These are phyloP conservation scores for Meira nashicola DNA, from an alignment of 1,284 basidiomycete species.

Conservation along the genomic window DNA sequence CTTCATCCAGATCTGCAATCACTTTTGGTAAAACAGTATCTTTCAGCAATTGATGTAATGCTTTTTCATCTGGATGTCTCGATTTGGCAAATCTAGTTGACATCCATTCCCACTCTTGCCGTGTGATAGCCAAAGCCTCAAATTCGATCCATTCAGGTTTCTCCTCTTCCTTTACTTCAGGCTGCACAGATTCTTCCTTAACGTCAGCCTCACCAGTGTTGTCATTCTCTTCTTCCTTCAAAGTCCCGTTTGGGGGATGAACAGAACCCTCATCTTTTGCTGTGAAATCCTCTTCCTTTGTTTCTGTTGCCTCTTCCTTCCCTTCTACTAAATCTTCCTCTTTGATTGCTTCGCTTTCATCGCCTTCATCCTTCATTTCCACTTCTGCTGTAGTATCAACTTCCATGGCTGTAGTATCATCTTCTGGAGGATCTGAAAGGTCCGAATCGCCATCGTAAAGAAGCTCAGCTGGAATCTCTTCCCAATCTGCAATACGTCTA, in stretches of 20 bases:
- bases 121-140: constrained; percentile 67
- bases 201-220: constrained; percentile 9
- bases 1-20: constrained; percentile 56
- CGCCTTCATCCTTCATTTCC: background rate
- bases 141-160: constrained; percentile 36
- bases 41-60: constrained; percentile 65
- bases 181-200: constrained; percentile 29
- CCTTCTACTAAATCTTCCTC: background rate
- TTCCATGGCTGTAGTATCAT: constrained; percentile 9
- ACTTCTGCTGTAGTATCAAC: constrained; percentile 10
- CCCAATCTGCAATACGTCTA: constrained; percentile 5
- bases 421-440: constrained; percentile 34
- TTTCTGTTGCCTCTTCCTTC: background rate
- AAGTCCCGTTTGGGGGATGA: constrained; percentile 17
- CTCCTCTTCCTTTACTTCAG: constrained; percentile 26
- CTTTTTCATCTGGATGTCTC: constrained; percentile 72
- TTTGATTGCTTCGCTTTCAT: background rate
- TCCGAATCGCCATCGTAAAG: constrained; percentile 29
- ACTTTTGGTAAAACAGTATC: constrained; percentile 66
- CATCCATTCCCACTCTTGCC: constrained; percentile 63
- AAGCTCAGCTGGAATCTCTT: constrained; percentile 14
- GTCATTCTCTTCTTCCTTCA: constrained; percentile 17
- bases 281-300: background rate
- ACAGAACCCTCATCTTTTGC: constrained; percentile 42
- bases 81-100: constrained; percentile 67